Evolutionary conservation across 2,329 filamentous ascomycete genomes (phyloP), one percentile per base, ranked within the genome.

Genomic region (Chaetomium sp.): DNA sequence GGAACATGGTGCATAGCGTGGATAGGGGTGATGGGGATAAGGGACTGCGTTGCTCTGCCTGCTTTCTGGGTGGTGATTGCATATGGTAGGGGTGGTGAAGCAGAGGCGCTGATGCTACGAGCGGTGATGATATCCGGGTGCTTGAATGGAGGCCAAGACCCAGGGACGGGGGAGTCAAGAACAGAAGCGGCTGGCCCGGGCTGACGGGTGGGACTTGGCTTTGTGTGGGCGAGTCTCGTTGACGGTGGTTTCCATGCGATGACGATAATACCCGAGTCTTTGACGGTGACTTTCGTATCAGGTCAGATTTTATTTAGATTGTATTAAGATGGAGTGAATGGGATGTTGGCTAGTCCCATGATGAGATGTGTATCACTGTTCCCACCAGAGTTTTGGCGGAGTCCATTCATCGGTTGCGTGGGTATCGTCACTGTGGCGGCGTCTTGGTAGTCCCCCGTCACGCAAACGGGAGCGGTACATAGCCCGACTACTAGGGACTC

Each of bases 181-280:
- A 42, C 25, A 42, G 31, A 4, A 25, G 45, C 55, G 33, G 61
- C 49, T 58, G 61, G 61, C 4, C 47, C 31, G 55, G 23, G n/a
- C 29, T 47, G 57, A 42, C 38, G 19, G 53, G n/a, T n/a, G n/a
- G n/a, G n/a, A 38, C 16, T 33, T 35, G 33, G 45, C 5, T 13
- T 38, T 13, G 16, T 5, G 16, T 54, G 21, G 23, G 4, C 13
- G 13, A 29, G 19, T 25, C 50, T 50, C n/a, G 38, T 55, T 25
- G 53, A 10, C 16, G 38, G 12, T 31, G n/a, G 25, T 47, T 42
- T 47, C n/a, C 6, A 21, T 53, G 57, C 47, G 12, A 12, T 25
- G 21, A 38, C 12, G n/a, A 47, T n/a, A 51, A 58, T 63, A 63
- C 61, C 61, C 53, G 3, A 16, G 25, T 62, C 13, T 33, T 33